Conservation (phyloP, 305 asterid species). For the Coffea humblotiana region DNA sequence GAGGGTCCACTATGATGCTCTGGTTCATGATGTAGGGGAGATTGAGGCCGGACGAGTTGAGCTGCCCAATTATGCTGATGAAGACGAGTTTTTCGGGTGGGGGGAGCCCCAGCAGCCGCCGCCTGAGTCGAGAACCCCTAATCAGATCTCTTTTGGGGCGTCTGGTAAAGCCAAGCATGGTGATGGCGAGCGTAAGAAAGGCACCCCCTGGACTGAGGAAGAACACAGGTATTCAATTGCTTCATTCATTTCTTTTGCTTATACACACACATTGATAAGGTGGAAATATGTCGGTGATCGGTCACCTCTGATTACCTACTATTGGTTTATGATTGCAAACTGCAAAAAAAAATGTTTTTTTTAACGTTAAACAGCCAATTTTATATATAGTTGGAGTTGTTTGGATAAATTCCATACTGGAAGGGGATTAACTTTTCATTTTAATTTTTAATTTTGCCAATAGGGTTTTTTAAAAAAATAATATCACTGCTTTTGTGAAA, state of each 20-base stretch:
- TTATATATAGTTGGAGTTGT: background rate
- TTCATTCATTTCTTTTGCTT: background rate
- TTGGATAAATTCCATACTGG: background rate
- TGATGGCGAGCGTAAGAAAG: slow-evolving; percentile 72
- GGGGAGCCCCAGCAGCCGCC: slow-evolving; percentile 25
- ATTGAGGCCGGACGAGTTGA: slow-evolving; percentile 72
- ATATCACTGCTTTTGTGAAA: too few species aligned
- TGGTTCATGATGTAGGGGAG: slow-evolving; percentile 50
- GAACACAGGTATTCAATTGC: slow-evolving; percentile 56
- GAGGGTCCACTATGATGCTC: slow-evolving; percentile 54
- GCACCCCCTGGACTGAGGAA: slow-evolving; percentile 85
- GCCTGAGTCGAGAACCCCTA: slow-evolving; percentile 28
- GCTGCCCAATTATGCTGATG: slow-evolving; percentile 64
- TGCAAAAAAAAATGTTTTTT: background rate
- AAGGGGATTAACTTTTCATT: background rate
- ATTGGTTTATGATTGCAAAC: background rate
- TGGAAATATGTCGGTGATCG: background rate
- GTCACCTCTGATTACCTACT: background rate
- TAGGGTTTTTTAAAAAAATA: background rate
- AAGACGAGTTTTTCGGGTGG: slow-evolving; percentile 32
- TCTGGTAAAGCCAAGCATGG: slow-evolving; percentile 35
- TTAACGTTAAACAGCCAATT: too few species aligned
- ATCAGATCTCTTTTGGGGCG: slow-evolving; percentile 69
- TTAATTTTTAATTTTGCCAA: background rate
- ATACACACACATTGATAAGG: too few species aligned